A percentile compares a stretch with the other conserved stretches of the same genome.
These are phyloP conservation scores for Baeospora myosura DNA, from an alignment of 1,284 basidiomycete genomes.

Conservation along the genomic window DNA sequence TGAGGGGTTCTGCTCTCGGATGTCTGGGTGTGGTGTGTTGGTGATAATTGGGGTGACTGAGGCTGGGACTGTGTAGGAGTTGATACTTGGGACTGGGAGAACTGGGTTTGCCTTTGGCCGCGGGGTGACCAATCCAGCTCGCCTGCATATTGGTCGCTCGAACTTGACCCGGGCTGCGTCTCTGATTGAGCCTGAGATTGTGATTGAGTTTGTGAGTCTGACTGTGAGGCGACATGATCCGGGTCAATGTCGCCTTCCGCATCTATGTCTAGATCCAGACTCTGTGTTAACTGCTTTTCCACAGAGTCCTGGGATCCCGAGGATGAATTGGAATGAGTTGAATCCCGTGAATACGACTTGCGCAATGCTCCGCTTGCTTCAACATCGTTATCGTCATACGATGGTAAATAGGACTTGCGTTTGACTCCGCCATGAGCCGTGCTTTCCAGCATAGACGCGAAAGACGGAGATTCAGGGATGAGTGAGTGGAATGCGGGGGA, in stretches of 20 bases:
- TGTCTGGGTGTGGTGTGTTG: too few relatives aligned
- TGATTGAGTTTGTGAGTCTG: not conserved
- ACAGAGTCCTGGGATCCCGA: constrained; percentile 23
- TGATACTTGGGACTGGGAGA: not conserved
- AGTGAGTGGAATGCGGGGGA: constrained; percentile 15
- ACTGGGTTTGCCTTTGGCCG: too few relatives aligned
- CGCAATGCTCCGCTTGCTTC: not conserved
- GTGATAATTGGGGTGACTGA: not conserved
- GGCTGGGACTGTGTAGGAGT: not conserved
- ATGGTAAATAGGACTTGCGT: not conserved
- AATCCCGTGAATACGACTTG: constrained; percentile 8
- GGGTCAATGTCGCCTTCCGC: constrained; percentile 9
- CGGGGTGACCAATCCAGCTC: too few relatives aligned
- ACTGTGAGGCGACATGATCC: not conserved
- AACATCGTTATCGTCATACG: not conserved
- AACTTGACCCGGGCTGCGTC: too few relatives aligned
- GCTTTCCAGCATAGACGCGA: constrained; percentile 21
- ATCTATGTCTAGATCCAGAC: constrained; percentile 13
- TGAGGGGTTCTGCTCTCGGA: too few relatives aligned
- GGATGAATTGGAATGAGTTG: constrained; percentile 14
- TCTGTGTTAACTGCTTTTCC: constrained; percentile 26
- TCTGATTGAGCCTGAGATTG: not conserved
- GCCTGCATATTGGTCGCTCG: too few relatives aligned
- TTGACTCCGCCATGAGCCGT: not conserved
- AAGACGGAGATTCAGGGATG: constrained; percentile 29